Evolutionary conservation across 2,329 filamentous ascomycete species (phyloP).

Genomic region (Coccinonectria pachysandricola): DNA sequence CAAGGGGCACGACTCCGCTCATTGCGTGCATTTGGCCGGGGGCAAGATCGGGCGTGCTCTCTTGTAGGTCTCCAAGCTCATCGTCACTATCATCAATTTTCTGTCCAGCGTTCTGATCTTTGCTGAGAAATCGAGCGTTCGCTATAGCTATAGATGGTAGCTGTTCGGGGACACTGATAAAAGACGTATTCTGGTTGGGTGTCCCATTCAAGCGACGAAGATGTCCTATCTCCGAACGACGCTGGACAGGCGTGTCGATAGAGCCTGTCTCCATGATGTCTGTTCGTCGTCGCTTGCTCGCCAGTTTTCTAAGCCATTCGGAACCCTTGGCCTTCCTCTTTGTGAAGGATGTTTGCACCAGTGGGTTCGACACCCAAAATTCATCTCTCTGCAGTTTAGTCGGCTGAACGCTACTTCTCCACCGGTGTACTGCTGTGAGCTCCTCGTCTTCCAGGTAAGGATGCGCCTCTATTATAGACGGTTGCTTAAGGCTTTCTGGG

Average conservation of each 20-base stretch:
- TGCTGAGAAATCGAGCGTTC: conserved; percentile 1
- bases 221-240: too few species aligned
- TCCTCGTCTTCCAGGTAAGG: conserved; percentile 23
- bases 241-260: conserved; percentile 11
- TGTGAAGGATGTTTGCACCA: conserved; percentile 8
- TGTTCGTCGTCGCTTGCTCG: conserved; percentile 20
- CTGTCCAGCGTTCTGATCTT: too few species aligned
- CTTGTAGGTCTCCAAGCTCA: conserved; percentile 6
- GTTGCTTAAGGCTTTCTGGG: conserved; percentile 29
- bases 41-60: conserved; percentile 3
- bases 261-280: conserved; percentile 12
- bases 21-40: conserved; percentile 2
- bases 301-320: conserved; percentile 23
- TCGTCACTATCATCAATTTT: conserved; percentile 6
- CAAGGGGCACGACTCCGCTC: conserved; percentile 1
- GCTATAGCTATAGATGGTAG: conserved; percentile 8
- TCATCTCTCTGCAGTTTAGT: conserved; percentile 7
- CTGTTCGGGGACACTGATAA: conserved; percentile 10
- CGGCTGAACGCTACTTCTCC: conserved; percentile 19
- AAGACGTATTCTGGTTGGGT: conserved; percentile 8
- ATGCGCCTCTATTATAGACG: conserved; percentile 16
- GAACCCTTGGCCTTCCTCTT: conserved; percentile 18
- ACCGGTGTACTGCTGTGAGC: conserved; percentile 21
- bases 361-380: conserved; percentile 14
- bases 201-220: too few species aligned